Percentiles rank a stretch among this genome's conserved stretches.
These are phyloP conservation scores for Vitis cinerea DNA, from an alignment of 164 flowering plant genomes.

Conservation along the genomic window DNA sequence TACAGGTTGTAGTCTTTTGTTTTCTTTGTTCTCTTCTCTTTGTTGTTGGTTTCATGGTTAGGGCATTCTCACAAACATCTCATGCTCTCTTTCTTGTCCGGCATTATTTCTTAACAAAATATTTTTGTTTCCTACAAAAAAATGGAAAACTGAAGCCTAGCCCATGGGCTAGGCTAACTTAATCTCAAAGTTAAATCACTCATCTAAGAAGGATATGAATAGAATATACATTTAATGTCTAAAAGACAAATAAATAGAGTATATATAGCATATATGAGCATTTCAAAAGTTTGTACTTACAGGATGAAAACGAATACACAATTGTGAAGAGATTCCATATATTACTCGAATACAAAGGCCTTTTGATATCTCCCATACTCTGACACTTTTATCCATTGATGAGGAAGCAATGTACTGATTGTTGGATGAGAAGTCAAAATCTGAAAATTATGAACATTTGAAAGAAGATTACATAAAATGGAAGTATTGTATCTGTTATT, in stretches of 20 bases:
- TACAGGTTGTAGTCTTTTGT: too few species aligned
- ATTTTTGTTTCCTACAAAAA: too few species aligned
- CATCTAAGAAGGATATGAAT: too few species aligned
- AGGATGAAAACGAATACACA: slow-evolving; percentile 96
- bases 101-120: too few species aligned
- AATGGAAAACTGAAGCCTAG: too few species aligned
- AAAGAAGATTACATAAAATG: slow-evolving; percentile 3
- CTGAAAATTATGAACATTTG: slow-evolving; percentile 45
- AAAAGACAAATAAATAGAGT: neutral
- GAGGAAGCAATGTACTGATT: slow-evolving; percentile 96
- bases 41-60: too few species aligned
- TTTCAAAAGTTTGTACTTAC: slow-evolving; percentile 45
- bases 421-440: slow-evolving; percentile 95
- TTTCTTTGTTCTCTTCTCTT: too few species aligned
- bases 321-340: slow-evolving; percentile 87
- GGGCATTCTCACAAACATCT: too few species aligned
- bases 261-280: neutral
- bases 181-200: too few species aligned
- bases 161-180: too few species aligned
- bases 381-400: slow-evolving; percentile 90
- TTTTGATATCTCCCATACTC: slow-evolving; percentile 93
- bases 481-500: neutral
- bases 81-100: too few species aligned
- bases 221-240: neutral
- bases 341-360: slow-evolving; percentile 90